Conservation (phyloP, 1,284 basidiomycete species). For the Leucoagaricus sp. region DNA sequence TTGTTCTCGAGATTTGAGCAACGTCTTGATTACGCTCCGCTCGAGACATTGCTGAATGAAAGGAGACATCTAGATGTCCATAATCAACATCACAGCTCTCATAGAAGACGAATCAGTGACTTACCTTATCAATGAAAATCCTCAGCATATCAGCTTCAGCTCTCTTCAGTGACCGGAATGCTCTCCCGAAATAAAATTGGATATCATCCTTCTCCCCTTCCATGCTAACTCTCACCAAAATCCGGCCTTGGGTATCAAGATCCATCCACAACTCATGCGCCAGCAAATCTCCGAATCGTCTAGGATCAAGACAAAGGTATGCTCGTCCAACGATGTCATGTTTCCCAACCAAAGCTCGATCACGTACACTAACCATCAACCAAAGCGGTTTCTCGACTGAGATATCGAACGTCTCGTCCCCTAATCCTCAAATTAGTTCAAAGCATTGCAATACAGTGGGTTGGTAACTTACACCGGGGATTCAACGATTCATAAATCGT, state of each 20-base stretch:
- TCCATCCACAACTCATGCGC: slow-evolving; percentile 93
- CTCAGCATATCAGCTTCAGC: slow-evolving; percentile 96
- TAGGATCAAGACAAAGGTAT: slow-evolving; percentile 91
- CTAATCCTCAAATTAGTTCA: slow-evolving; percentile 36
- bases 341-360: slow-evolving; percentile 86
- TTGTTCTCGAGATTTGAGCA: slow-evolving; percentile 65
- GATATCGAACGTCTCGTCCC: slow-evolving; percentile 97
- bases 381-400: slow-evolving; percentile 89
- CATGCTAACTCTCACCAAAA: slow-evolving; percentile 93
- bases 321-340: slow-evolving; percentile 91
- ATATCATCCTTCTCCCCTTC: slow-evolving; percentile 99
- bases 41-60: slow-evolving; percentile 92
- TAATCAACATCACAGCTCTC: slow-evolving; percentile 6
- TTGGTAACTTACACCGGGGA: slow-evolving; percentile 75
- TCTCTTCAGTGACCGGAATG: slow-evolving; percentile 92
- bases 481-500: slow-evolving; percentile 92
- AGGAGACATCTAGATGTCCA: slow-evolving; percentile 78
- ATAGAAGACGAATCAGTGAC: slow-evolving; percentile 20
- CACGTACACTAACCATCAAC: slow-evolving; percentile 95
- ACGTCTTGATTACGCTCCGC: slow-evolving; percentile 71
- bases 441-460: neutral
- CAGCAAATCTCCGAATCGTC: slow-evolving; percentile 86
- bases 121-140: slow-evolving; percentile 95
- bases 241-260: slow-evolving; percentile 85
- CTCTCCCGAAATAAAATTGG: slow-evolving; percentile 96